Conservation (phyloP, 2,329 filamentous ascomycete genomes). For the Neonectria punicea region DNA sequence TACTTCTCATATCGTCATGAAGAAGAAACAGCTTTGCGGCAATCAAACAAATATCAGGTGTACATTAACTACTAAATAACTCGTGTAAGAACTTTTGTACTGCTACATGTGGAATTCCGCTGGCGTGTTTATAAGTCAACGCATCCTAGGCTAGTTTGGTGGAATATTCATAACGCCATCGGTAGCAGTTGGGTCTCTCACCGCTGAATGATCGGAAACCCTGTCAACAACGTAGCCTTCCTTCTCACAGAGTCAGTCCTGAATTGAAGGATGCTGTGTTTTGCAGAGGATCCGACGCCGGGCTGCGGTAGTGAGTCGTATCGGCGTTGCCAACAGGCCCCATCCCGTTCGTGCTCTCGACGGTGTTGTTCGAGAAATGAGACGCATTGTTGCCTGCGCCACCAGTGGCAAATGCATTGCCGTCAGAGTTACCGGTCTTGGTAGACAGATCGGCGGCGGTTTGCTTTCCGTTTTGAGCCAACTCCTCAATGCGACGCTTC, state of each 20-base stretch:
- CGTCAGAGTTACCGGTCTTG: not conserved
- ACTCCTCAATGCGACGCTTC: not conserved
- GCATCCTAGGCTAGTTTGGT: not conserved
- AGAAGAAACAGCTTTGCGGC: no score
- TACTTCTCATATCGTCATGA: no score
- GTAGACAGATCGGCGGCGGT: conserved; percentile 17
- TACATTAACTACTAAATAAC: no score
- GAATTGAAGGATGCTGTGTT: not conserved
- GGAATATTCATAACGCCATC: not conserved
- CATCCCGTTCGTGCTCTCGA: not conserved
- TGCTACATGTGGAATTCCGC: no score
- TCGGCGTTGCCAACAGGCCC: not conserved
- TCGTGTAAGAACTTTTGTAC: no score
- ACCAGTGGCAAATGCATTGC: not conserved
- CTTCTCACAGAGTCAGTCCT: not conserved
- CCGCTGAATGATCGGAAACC: not conserved
- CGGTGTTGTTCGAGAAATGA: not conserved
- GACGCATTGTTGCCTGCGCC: not conserved
- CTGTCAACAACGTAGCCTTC: not conserved
- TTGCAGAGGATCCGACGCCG: not conserved
- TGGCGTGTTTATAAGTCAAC: not conserved
- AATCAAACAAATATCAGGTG: no score
- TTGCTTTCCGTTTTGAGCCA: conserved; percentile 18
- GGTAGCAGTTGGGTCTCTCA: not conserved
- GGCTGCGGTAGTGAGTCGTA: not conserved